Evolutionary conservation across 2,329 filamentous ascomycete genomes (phyloP).

Genomic region (Botrytis elliptica): DNA sequence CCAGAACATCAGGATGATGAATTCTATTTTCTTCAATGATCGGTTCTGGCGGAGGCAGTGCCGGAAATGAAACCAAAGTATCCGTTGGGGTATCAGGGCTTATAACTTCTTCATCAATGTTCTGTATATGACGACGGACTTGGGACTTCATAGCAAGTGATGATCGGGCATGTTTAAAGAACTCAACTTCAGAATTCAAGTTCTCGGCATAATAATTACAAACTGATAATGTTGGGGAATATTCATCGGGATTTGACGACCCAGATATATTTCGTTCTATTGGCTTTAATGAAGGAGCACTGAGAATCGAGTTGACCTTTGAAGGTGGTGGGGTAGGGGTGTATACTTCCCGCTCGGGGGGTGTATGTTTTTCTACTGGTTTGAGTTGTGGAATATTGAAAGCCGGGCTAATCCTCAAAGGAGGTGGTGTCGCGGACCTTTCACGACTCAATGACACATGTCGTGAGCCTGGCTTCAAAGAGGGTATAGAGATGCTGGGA

Average conservation of each 20-base stretch:
- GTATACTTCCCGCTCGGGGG: slow-evolving; percentile 17
- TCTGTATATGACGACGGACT: slow-evolving; percentile 25
- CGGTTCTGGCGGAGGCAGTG: background rate
- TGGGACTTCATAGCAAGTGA: slow-evolving; percentile 22
- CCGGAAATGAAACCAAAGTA: slow-evolving; percentile 9
- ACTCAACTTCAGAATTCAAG: slow-evolving; percentile 28
- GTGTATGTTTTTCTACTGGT: background rate
- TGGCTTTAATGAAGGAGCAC: slow-evolving; percentile 19
- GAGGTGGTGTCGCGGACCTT: slow-evolving; percentile 23
- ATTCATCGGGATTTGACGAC: slow-evolving; percentile 13
- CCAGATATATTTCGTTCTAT: background rate
- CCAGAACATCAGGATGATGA: background rate
- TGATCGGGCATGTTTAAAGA: slow-evolving; percentile 24
- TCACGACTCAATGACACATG: slow-evolving; percentile 10
- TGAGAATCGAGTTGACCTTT: slow-evolving; percentile 28
- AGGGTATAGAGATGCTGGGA: slow-evolving; percentile 26
- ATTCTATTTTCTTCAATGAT: background rate
- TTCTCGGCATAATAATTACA: slow-evolving; percentile 31
- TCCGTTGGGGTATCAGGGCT: slow-evolving; percentile 13
- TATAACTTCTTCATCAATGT: slow-evolving; percentile 20
- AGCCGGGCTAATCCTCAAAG: slow-evolving; percentile 29
- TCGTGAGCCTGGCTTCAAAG: background rate
- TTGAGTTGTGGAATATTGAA: slow-evolving; percentile 24
- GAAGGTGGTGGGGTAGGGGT: slow-evolving; percentile 26
- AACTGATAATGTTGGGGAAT: slow-evolving; percentile 31